These are phyloP conservation scores for Pseudogymnoascus sp. DNA, from an alignment of 2,329 filamentous ascomycete species.

Conservation along the genomic window DNA sequence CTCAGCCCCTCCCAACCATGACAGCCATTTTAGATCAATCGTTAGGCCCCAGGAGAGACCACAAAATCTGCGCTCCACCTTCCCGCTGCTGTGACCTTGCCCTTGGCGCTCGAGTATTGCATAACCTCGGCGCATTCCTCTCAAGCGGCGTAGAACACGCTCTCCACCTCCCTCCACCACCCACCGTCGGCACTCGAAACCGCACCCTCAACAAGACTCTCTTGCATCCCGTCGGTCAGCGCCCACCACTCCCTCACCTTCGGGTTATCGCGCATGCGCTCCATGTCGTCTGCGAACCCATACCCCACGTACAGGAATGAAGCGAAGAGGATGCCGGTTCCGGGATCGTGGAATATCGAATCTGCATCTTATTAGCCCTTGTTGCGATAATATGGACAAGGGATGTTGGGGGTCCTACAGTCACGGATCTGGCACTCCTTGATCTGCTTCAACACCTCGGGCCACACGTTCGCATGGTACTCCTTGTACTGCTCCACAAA, in stretches of 20 bases:
- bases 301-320: slow-evolving; percentile 72
- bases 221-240: slow-evolving; percentile 72
- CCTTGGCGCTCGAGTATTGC: not conserved
- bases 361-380: slow-evolving; percentile 36
- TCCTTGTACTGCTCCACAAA: slow-evolving; percentile 62
- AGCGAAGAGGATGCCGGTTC: slow-evolving; percentile 58
- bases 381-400: not conserved
- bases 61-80: not conserved
- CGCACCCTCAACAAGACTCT: slow-evolving; percentile 51
- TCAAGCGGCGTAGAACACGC: slow-evolving; percentile 57
- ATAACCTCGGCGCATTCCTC: not conserved
- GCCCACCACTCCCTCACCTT: slow-evolving; percentile 72
- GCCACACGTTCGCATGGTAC: slow-evolving; percentile 67
- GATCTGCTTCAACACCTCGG: slow-evolving; percentile 68
- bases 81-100: not conserved
- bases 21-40: not conserved
- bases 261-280: slow-evolving; percentile 61
- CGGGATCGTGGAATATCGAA: slow-evolving; percentile 62
- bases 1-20: not conserved
- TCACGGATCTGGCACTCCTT: slow-evolving; percentile 66
- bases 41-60: not conserved
- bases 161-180: slow-evolving; percentile 63
- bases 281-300: slow-evolving; percentile 67
- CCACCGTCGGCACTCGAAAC: slow-evolving; percentile 48
- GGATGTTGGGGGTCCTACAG: slow-evolving; percentile 40